Evolutionary conservation across 73 alveolate genomes (phyloP).

Genomic region (Paramecium tetraurelia): DNA sequence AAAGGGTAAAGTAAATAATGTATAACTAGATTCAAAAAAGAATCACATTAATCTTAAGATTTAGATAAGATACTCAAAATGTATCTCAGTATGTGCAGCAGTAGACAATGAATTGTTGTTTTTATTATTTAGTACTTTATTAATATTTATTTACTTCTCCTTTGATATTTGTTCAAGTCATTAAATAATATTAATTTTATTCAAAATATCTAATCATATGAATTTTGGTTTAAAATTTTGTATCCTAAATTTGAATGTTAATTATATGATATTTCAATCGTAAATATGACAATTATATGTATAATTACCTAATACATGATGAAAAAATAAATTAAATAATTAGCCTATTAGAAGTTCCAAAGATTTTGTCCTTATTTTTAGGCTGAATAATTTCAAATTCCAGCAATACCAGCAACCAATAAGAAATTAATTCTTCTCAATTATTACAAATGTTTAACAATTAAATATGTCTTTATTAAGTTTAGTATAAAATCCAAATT

Average conservation of each 20-base stretch:
- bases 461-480: background rate
- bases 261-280: too few species aligned
- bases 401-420: background rate
- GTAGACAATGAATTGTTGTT: background rate
- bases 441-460: background rate
- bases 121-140: background rate
- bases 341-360: background rate
- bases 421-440: background rate
- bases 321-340: too few species aligned
- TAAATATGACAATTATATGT: too few species aligned
- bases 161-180: background rate
- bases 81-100: constrained; percentile 51
- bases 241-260: background rate
- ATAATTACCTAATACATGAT: background rate
- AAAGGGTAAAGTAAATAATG: background rate
- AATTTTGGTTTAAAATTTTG: background rate
- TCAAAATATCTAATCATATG: background rate
- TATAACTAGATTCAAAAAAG: constrained; percentile 29
- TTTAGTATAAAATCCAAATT: background rate
- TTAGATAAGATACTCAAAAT: constrained; percentile 32
- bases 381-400: background rate
- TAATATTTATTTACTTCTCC: background rate
- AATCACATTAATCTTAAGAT: constrained; percentile 6
- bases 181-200: too few species aligned
- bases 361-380: background rate